These are phyloP conservation scores for Hansenula lynferdii DNA, from an alignment of 1,139 yeast genomes.

Conservation along the genomic window DNA sequence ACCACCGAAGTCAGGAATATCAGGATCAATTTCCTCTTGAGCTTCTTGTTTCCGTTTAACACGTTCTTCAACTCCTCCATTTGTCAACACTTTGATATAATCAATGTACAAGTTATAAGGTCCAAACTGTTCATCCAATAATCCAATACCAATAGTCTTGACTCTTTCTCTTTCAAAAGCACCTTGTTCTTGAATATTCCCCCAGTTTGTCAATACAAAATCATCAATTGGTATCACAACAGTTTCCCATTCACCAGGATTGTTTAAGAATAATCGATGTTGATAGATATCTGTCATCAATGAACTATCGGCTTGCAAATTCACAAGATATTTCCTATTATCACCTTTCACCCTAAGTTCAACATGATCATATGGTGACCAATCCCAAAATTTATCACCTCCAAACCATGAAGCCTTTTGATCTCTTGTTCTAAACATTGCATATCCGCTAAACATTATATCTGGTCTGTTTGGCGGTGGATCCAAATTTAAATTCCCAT, in stretches of 20 bases:
- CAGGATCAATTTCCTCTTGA: constrained; percentile 8
- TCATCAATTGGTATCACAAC: constrained; percentile 73
- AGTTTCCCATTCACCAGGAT: constrained; percentile 82
- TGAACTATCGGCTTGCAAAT: constrained; percentile 77
- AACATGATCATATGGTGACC: constrained; percentile 54
- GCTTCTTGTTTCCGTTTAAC: constrained; percentile 12
- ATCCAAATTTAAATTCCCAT: constrained; percentile 69
- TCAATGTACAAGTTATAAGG: constrained; percentile 68
- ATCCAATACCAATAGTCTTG: constrained; percentile 74
- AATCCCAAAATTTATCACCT: constrained; percentile 53
- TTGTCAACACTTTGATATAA: constrained; percentile 68
- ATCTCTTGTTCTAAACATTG: constrained; percentile 80
- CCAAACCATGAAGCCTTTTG: constrained; percentile 26
- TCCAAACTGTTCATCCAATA: constrained; percentile 76
- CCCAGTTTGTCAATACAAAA: constrained; percentile 81
- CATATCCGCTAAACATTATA: constrained; percentile 72
- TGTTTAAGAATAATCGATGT: constrained; percentile 69
- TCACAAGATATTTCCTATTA: constrained; percentile 69
- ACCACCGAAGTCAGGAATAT: not conserved
- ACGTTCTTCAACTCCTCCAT: constrained; percentile 38
- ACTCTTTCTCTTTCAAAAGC: constrained; percentile 62
- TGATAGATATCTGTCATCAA: constrained; percentile 77
- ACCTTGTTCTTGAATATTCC: constrained; percentile 66
- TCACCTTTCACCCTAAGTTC: constrained; percentile 74
- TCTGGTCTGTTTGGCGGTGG: constrained; percentile 69